Evolutionary conservation across 352 stramenopile genomes (phyloP), one percentile per base, ranked within the genome.

Genomic region (Globisporangium recalcitrans): DNA sequence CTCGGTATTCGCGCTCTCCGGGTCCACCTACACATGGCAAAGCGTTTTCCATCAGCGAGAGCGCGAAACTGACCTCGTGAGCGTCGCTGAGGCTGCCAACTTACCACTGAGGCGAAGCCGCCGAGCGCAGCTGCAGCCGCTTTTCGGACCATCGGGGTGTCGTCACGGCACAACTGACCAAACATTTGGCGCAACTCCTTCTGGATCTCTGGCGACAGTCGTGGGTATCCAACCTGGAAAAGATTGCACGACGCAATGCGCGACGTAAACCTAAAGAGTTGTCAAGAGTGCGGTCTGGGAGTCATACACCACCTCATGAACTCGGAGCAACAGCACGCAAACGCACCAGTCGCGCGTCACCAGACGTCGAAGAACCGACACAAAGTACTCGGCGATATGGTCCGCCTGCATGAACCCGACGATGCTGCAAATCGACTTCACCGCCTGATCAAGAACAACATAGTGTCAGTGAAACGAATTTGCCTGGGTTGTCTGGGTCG

Each of bases 141-240:
- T 62, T 98, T 89, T 32, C 97, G 90, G 31, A 99, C 97, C 94
- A 99, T 99, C 9, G 97, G 96, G 46, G 96, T 98, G 69, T 99
- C 96, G 67, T 99, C 97, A 9, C 81, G 81, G 68, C 96, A 99
- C 1, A 99, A 80, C 52, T 93, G 80, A 10, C 73, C 82, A 76
- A 98, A 99, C 74, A 98, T 90, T 34, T 78, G 71, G 34, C 94
- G 74, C 75, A 98, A 78, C 51, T 97, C 87, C 8, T 78, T 71
- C 56, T 95, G 81, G 51, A 86, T 78, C n/a, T 87, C 70, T 3
- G 78, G 21, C 4, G 74, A 67, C 31, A 96, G 64, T 32, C 62
- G 66, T 14, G 68, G 3, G 64, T 95, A 95, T 32, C 79, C 78
- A 8, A 88, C 73, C 58, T 91, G 78, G 62, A 95, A 95, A 32